A percentile compares a stretch with the other conserved stretches of the same genome.
Evolutionary conservation across 768 basidiomycete genomes (phyloP).

Genomic region (Lactarius tabidus): DNA sequence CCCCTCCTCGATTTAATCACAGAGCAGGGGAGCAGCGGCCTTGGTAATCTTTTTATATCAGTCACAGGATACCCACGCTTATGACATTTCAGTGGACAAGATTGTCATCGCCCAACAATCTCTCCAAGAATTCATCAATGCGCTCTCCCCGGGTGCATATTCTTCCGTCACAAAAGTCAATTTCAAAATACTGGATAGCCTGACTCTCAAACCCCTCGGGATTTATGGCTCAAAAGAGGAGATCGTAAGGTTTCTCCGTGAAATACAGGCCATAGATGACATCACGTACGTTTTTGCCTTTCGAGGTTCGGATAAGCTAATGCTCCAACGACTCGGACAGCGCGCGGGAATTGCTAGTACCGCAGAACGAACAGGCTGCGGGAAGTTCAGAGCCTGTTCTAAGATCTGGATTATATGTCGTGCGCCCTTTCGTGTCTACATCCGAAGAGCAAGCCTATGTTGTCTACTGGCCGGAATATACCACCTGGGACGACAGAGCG

Average conservation of each 20-base stretch:
- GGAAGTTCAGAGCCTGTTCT: constrained; percentile 25
- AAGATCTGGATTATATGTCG: too few species aligned
- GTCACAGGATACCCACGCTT: neutral
- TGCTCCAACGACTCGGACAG: constrained; percentile 14
- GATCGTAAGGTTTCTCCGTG: constrained; percentile 44
- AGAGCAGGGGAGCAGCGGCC: constrained; percentile 47
- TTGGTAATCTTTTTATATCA: constrained; percentile 37
- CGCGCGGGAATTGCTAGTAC: constrained; percentile 22
- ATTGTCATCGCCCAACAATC: constrained; percentile 55
- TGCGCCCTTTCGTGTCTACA: too few species aligned
- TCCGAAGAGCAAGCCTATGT: too few species aligned
- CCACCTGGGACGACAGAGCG: too few species aligned
- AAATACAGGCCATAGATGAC: constrained; percentile 37
- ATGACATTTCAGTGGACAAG: constrained; percentile 47
- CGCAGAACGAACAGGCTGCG: constrained; percentile 10
- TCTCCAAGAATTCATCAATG: constrained; percentile 46
- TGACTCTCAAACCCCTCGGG: constrained; percentile 47
- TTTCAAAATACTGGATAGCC: constrained; percentile 48
- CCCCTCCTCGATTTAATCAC: constrained; percentile 51
- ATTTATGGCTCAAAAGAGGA: constrained; percentile 53
- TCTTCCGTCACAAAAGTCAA: constrained; percentile 51
- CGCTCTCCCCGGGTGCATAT: constrained; percentile 49
- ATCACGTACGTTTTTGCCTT: constrained; percentile 35
- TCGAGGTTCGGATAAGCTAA: neutral
- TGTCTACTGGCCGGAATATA: too few species aligned